phyloP scores from a whole-genome alignment of 73 alveolate genomes.

The Symbiodinium pilosum region DNA sequence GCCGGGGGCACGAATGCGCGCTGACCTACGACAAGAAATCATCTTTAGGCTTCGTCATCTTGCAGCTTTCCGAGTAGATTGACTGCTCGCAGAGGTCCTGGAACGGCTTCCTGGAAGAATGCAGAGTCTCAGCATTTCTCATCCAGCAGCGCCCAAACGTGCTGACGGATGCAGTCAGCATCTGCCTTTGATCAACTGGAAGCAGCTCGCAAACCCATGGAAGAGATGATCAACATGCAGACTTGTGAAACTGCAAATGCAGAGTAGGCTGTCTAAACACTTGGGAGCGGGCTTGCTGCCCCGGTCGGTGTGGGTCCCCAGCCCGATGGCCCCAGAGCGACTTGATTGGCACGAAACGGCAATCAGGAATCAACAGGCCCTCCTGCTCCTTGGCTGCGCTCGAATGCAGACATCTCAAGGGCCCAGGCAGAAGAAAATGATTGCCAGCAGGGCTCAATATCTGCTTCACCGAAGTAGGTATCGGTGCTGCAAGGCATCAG shows the following conservation, averaged over 20 bases:
- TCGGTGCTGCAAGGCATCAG: slow-evolving; percentile 88
- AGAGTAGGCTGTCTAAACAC: background rate
- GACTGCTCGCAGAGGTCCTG: no score
- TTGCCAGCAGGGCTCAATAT: slow-evolving; percentile 19
- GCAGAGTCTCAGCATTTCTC: no score
- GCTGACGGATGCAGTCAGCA: slow-evolving; percentile 30
- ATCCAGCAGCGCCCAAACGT: slow-evolving; percentile 41
- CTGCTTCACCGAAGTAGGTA: slow-evolving; percentile 43
- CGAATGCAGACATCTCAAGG: background rate
- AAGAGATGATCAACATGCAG: background rate
- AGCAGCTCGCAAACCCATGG: background rate
- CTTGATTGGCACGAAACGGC: slow-evolving; percentile 74
- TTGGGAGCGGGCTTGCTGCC: slow-evolving; percentile 26
- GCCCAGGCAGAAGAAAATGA: background rate
- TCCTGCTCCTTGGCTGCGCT: slow-evolving; percentile 19
- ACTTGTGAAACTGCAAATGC: background rate
- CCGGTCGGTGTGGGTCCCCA: slow-evolving; percentile 91
- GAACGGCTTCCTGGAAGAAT: no score
- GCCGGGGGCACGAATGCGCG: no score
- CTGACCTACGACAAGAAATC: no score
- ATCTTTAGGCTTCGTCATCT: no score
- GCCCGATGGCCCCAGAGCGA: slow-evolving; percentile 93
- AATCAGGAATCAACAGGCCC: slow-evolving; percentile 22
- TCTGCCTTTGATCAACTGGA: slow-evolving; percentile 15
- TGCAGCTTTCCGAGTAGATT: no score